Evolutionary conservation across 352 stramenopile genomes (phyloP).

Genomic region (Phytophthora citrophthora): DNA sequence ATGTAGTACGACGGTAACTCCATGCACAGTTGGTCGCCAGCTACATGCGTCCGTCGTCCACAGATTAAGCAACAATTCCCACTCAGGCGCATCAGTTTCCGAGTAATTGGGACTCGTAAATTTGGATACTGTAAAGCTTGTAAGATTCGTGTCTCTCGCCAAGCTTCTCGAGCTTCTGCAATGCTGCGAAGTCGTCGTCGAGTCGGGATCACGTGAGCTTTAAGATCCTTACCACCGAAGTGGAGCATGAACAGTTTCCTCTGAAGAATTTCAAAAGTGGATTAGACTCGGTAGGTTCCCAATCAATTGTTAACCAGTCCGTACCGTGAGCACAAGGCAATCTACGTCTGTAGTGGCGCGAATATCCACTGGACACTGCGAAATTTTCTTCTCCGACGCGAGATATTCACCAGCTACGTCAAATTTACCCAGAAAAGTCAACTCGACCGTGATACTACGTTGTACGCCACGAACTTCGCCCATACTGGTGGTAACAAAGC

Average conservation of each 20-base stretch:
- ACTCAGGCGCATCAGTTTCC: conserved; percentile 86
- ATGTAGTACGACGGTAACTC: conserved; percentile 72
- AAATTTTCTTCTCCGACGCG: conserved; percentile 71
- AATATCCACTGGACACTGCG: conserved; percentile 73
- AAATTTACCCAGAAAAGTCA: conserved; percentile 83
- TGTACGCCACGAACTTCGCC: conserved; percentile 65
- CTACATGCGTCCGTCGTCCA: conserved; percentile 69
- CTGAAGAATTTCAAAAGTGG: conserved; percentile 28
- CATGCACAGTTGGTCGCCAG: conserved; percentile 84
- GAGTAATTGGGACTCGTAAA: conserved; percentile 75
- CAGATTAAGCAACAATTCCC: conserved; percentile 83
- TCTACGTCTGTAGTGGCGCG: conserved; percentile 72
- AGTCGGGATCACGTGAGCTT: conserved; percentile 58
- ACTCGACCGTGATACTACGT: conserved; percentile 73
- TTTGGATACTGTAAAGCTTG: conserved; percentile 75
- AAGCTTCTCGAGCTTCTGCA: conserved; percentile 61
- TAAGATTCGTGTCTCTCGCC: conserved; percentile 77
- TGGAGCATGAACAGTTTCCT: conserved; percentile 79
- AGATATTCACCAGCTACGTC: conserved; percentile 85
- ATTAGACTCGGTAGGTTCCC: neutral
- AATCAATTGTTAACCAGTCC: neutral
- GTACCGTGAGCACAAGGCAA: conserved; percentile 78
- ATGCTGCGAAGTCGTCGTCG: conserved; percentile 58
- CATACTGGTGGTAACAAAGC: conserved; percentile 31
- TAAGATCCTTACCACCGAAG: conserved; percentile 70